Evolutionary conservation across 78 protist genomes (phyloP).

Genomic region (Dictyostelium firmibasis): DNA sequence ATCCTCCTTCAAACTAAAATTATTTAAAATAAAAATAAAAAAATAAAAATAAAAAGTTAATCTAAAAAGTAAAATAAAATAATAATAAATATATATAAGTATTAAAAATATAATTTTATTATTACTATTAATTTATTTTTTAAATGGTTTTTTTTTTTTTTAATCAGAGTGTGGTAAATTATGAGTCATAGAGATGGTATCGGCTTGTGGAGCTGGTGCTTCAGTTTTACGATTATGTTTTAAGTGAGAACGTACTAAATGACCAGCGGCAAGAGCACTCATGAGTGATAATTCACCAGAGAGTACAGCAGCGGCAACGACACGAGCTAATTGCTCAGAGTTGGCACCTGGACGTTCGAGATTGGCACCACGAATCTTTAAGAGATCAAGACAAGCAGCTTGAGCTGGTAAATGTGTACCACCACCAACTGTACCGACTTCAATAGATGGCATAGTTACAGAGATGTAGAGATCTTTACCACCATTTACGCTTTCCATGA

Average conservation of each 20-base stretch:
- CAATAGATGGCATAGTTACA: conserved; percentile 96
- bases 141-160: too few relatives aligned
- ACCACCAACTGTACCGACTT: conserved; percentile 99
- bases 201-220: conserved; percentile 53
- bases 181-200: conserved; percentile 48
- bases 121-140: too few relatives aligned
- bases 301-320: conserved; percentile 91
- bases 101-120: neutral
- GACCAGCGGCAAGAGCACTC: conserved; percentile 92
- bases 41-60: neutral
- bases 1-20: neutral
- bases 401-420: conserved; percentile 97
- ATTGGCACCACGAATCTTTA: conserved; percentile 88
- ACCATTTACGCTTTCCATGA: conserved; percentile 83
- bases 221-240: conserved; percentile 89
- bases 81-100: neutral
- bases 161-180: conserved; percentile 76
- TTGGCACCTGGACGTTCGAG: conserved; percentile 71
- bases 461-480: conserved; percentile 83
- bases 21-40: neutral
- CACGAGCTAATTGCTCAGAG: conserved; percentile 88
- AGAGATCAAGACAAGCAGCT: conserved; percentile 85
- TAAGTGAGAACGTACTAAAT: conserved; percentile 88
- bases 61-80: neutral
- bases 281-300: conserved; percentile 97